A percentile compares a stretch with the other conserved stretches of the same genome.
Evolutionary conservation across 2,329 filamentous ascomycete species (phyloP).

Genomic region (Monosporascus sp.): DNA sequence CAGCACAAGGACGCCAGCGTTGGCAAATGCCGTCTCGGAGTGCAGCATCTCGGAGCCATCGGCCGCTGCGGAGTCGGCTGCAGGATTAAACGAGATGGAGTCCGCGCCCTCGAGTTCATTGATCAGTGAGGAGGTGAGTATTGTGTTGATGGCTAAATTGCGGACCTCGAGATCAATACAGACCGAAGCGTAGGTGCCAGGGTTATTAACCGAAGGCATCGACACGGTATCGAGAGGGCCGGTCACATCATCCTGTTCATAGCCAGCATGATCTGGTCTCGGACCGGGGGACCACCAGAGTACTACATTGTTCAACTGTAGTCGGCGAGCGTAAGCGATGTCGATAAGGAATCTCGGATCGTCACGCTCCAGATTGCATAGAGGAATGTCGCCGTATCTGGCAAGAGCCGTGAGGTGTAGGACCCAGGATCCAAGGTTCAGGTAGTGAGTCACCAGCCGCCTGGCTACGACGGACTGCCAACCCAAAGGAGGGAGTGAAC

Average conservation of each 20-base stretch:
- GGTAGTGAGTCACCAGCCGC: constrained; percentile 80
- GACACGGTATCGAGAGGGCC: constrained; percentile 79
- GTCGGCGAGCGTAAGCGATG: constrained; percentile 82
- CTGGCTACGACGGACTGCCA: constrained; percentile 91
- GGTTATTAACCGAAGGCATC: constrained; percentile 91
- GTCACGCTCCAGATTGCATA: constrained; percentile 93
- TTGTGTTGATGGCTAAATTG: constrained; percentile 96
- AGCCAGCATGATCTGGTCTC: constrained; percentile 88
- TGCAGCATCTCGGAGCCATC: constrained; percentile 68
- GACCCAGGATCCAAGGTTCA: constrained; percentile 91
- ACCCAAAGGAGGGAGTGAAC: constrained; percentile 81
- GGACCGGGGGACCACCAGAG: constrained; percentile 93
- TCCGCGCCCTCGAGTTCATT: constrained; percentile 93
- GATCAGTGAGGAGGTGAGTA: constrained; percentile 91
- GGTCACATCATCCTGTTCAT: constrained; percentile 86
- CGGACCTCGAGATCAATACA: constrained; percentile 93
- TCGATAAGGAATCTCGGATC: constrained; percentile 95
- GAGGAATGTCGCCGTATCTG: constrained; percentile 85
- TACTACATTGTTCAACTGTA: constrained; percentile 89
- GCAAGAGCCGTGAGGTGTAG: constrained; percentile 82
- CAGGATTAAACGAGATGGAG: constrained; percentile 78
- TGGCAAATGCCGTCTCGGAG: constrained; percentile 88
- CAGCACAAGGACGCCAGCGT: constrained; percentile 82
- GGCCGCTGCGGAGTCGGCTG: constrained; percentile 54
- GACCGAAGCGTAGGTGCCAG: constrained; percentile 90